These are phyloP conservation scores for Phytophthora megakarya DNA, from an alignment of 352 stramenopile genomes.

Conservation along the genomic window DNA sequence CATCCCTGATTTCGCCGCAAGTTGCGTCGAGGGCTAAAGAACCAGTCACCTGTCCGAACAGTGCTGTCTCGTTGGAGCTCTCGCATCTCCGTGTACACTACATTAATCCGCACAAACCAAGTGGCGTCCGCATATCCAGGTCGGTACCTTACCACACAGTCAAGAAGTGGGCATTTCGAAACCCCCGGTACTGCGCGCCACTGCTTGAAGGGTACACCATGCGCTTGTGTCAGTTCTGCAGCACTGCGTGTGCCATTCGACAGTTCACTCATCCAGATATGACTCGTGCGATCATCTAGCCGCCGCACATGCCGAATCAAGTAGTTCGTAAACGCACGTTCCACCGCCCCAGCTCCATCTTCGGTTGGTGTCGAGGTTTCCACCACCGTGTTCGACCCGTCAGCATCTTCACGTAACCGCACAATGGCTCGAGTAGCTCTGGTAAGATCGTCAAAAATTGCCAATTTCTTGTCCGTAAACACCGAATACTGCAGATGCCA, in stretches of 20 bases:
- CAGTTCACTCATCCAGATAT: slow-evolving; percentile 84
- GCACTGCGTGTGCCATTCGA: slow-evolving; percentile 62
- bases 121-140: slow-evolving; percentile 73
- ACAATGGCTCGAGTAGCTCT: slow-evolving; percentile 57
- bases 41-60: slow-evolving; percentile 74
- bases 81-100: slow-evolving; percentile 88
- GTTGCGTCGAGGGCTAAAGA: slow-evolving; percentile 76
- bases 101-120: slow-evolving; percentile 86
- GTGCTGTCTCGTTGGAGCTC: slow-evolving; percentile 76
- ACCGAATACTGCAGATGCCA: slow-evolving; percentile 87
- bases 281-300: slow-evolving; percentile 78
- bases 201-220: slow-evolving; percentile 85
- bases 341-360: slow-evolving; percentile 32
- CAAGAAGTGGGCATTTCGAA: slow-evolving; percentile 80
- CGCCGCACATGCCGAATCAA: slow-evolving; percentile 83
- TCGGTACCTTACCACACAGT: slow-evolving; percentile 78
- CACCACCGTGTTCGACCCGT: slow-evolving; percentile 17
- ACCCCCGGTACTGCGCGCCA: slow-evolving; percentile 77
- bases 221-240: slow-evolving; percentile 72
- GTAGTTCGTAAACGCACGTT: slow-evolving; percentile 75
- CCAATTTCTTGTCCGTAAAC: slow-evolving; percentile 80
- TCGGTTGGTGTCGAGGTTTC: slow-evolving; percentile 6
- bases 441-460: slow-evolving; percentile 73
- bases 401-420: slow-evolving; percentile 27
- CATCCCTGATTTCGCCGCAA: slow-evolving; percentile 75